A percentile compares a stretch with the other conserved stretches of the same genome.
Conservation (phyloP, 2,329 filamentous ascomycete species). For the Penicillium sp. region DNA sequence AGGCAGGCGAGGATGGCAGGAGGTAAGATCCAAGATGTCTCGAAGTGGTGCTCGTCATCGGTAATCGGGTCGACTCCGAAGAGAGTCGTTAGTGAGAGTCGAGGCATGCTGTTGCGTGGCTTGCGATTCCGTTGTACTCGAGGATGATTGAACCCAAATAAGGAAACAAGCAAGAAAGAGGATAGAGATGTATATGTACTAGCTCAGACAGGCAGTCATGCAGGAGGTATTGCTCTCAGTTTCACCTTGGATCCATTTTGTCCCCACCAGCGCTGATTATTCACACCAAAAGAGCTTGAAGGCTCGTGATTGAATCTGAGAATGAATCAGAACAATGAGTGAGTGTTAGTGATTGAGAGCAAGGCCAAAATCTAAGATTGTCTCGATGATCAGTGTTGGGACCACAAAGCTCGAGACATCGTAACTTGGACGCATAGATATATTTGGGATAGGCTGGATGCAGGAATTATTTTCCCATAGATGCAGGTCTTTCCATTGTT, state of each 20-base stretch:
- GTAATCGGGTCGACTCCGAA: constrained; percentile 37
- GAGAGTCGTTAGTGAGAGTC: constrained; percentile 20
- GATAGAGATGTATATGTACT: not conserved
- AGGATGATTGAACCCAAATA: not conserved
- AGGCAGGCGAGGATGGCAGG: constrained; percentile 60
- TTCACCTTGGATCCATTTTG: not conserved
- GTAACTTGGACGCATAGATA: not conserved
- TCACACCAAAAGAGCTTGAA: not conserved
- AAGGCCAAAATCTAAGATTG: not conserved
- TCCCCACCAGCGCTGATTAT: not conserved
- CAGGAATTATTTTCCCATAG: not conserved
- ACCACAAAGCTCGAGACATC: not conserved
- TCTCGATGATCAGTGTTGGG: not conserved
- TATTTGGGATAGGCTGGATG: not conserved
- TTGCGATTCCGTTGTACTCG: not conserved
- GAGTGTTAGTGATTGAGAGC: not conserved
- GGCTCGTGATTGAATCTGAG: not conserved
- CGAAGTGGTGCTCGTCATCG: constrained; percentile 61
- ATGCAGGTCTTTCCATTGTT: not conserved
- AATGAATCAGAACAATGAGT: not conserved
- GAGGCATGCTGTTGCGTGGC: constrained; percentile 15
- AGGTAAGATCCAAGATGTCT: constrained; percentile 77
- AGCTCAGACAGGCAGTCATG: not conserved
- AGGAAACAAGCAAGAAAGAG: not conserved
- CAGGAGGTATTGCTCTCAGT: not conserved